Evolutionary conservation across 805 yeast species (phyloP), one percentile per base, ranked within the genome.

Genomic region (Lipomyces starkeyi): DNA sequence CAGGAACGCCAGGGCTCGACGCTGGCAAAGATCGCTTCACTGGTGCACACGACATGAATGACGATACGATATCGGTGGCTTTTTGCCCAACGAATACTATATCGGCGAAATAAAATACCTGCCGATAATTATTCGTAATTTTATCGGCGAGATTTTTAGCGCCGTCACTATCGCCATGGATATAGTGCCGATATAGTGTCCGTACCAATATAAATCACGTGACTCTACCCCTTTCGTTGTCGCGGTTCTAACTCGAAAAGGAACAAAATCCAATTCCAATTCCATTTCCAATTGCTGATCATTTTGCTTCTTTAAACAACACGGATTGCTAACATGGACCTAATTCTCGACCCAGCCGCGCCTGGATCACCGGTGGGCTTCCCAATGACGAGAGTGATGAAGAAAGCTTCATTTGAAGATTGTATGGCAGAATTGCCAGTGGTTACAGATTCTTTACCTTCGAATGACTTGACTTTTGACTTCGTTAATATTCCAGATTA

Each of bases 41-140:
- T 25, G 2, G 27, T 25, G 2, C 27, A 25, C 27, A 25, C 1
- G 27, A 25, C 27, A 25, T 25, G 27, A 25, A 25, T 55, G 58
- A 47, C 53, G 53, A 47, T 47, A 47, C 53, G 53, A 47, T 47
- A 47, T 47, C 53, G 53, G 53, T 9, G 53, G 17, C 6, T 47
- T 47, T 47, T 47, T 47, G 17, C 53, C 6, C 53, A 5, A 47
- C 53, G 53, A 47, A 47, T 47, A 47, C 53, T 5, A 47, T 47
- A 47, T 47, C 53, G 53, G 53, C 53, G 17, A 47, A 47, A 47
- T 7, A 47, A 47, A 47, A 47, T 7, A 9, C 17, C 53, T 47
- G 53, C 53, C 53, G 53, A 47, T 47, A 47, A 7, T 47, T 47
- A 47, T 47, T 47, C 53, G 53, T n/a, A n/a, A n/a, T n/a, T n/a